Base-by-base conservation (phyloP, 2,329 filamentous ascomycete genomes). In the Arthroderma uncinatum region DNA sequence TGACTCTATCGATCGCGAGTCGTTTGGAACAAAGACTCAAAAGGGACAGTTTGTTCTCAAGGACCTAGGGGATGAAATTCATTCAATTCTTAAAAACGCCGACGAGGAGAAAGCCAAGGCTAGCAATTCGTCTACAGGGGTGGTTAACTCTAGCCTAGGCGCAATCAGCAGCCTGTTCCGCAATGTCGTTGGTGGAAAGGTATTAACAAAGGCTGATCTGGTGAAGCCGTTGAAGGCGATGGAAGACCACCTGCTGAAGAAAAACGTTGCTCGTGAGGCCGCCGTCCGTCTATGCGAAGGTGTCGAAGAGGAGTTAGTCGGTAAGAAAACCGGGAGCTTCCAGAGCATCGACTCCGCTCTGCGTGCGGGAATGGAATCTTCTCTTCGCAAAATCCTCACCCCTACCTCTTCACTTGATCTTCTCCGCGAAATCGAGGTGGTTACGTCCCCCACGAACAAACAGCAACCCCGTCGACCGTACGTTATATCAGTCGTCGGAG, bases 401-500 rank as follows among this genome's bases (percentile, higher is more conserved):
- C 94, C 94, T 0, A 96, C 92, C 1, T 91, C 87, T 5, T 97
- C 92, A 2, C 81, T 97, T 62, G 93, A 98, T 72, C 83, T 98
- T 53, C 84, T 98, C 50, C 89, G 91, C 65, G 90, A 95, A 70
- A 97, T 98, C 64, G 85, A 92, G 67, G 81, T 85, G 47, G 82
- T 94, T 60, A 85, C 83, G 5, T 78, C 82, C 9, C 85, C 88
- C 0, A 75, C 85, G 0, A 77, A 76, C 21, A 81, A 83, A 2
- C 84, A 83, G 30, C 78, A 84, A 60, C 76, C 81, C 59, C 73
- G 80, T 19, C 85, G 93, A 2, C 93, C 93, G 44, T 98, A 97
- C 69, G 92, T 97, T 66, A 94, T 98, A 69, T 96, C 90, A 58
- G 95, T 98, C 60, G 93, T 98, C 44, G 93, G 93, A 61, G 93